Base-by-base conservation (phyloP, 1,284 basidiomycete species). In the Omphalotus olearius region DNA sequence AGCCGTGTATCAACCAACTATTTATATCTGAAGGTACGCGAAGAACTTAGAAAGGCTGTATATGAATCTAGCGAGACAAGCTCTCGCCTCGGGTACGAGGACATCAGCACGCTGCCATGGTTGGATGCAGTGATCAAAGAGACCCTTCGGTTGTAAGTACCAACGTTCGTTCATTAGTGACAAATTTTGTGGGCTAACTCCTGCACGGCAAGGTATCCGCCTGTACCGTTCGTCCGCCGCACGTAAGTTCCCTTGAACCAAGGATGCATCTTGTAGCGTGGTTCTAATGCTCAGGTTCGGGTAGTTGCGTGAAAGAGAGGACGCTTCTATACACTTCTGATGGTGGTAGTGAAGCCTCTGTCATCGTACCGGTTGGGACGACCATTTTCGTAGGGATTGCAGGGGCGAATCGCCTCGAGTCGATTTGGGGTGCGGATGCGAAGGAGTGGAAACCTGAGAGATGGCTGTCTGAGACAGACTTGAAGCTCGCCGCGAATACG, bases 51-150 rank as follows among this genome's bases (percentile, higher is more conserved):
- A 9, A 54, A 53, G 5, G 61, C 60, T 9, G 53, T 60, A 42
- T 50, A 53, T 44, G 56, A 56, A 36, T 45, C 51, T 36, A 56
- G 55, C 10, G 53, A 58, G 6, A 4, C 46, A n/a, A 54, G 56
- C n/a, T 58, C 50, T 18, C 58, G 64, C 10, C 60, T 75, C 11
- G 60, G 55, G 17, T 72, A 71, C 54, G 72, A 76, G 28, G 63
- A 62, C 10, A 55, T 77, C 7, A 66, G 62, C 46, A 57, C 55
- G 0, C 61, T 76, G 4, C 72, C 72, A 1, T 70, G 66, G 59
- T 63, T 79, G 1, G 75, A 79, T 54, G 72, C 74, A 1, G 69
- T 77, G 2, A 61, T 74, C 6, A 73, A 73, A 47, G 76, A 79
- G 56, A 76, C 74, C 4, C 58, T 78, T 46, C 61, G 75, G 48